Percentiles rank a stretch among this genome's conserved stretches.
phyloP scores from a whole-genome alignment of 441 rosid genomes.

The Croton setiger region DNA sequence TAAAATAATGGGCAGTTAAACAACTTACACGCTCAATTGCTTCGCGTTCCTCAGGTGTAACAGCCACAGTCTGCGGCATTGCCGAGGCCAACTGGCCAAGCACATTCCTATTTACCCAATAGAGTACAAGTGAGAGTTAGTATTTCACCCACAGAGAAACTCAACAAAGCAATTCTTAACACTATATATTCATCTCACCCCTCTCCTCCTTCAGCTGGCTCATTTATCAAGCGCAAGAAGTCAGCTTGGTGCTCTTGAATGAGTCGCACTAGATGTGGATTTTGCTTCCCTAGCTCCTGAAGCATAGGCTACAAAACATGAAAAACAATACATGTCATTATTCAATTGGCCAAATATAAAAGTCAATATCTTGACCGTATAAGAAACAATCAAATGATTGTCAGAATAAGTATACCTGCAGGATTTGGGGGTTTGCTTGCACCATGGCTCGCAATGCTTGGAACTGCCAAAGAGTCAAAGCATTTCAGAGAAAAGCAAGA shows the following conservation, averaged over 20 bases:
- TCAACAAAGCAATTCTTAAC: neutral
- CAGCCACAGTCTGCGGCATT: constrained; percentile 73
- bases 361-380: neutral
- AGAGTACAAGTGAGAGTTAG: neutral
- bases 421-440: constrained; percentile 89
- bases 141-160: neutral
- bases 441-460: constrained; percentile 96
- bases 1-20: neutral
- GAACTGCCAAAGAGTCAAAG: constrained; percentile 42
- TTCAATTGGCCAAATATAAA: no score
- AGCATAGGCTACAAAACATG: constrained; percentile 73
- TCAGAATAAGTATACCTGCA: constrained; percentile 48
- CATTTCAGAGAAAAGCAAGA: neutral
- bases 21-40: constrained; percentile 76
- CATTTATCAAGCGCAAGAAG: constrained; percentile 81
- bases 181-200: constrained; percentile 45
- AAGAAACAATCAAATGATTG: neutral
- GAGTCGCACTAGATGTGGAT: constrained; percentile 74
- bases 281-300: constrained; percentile 89
- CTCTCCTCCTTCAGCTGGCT: constrained; percentile 83
- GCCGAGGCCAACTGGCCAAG: constrained; percentile 66
- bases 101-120: constrained; percentile 38
- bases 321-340: neutral
- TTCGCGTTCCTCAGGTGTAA: constrained; percentile 80
- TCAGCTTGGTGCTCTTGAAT: constrained; percentile 91